Conservation (phyloP, 805 yeast genomes). For the Ogataea paraovalis region DNA sequence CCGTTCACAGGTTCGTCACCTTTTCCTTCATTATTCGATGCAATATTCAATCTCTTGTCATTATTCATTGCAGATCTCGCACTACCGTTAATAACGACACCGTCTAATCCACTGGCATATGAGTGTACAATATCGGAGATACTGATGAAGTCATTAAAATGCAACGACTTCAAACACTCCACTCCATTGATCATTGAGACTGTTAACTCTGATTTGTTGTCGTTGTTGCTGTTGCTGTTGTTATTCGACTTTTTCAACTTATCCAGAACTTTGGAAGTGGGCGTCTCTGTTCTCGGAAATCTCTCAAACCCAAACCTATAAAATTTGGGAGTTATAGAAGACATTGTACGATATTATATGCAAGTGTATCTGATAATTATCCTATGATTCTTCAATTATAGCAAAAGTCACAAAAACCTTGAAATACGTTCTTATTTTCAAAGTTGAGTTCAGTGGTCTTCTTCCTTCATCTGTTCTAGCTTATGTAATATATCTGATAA, state of each 20-base stretch:
- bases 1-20: background rate
- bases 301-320: constrained; percentile 17
- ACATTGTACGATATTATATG: background rate
- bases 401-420: too few relatives aligned
- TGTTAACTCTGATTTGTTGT: background rate
- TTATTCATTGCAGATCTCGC: constrained; percentile 1
- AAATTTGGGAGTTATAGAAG: constrained; percentile 2
- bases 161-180: constrained; percentile 5
- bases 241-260: constrained; percentile 1
- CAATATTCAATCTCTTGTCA: background rate
- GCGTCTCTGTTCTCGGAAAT: background rate
- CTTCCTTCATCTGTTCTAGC: too few relatives aligned
- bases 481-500: too few relatives aligned
- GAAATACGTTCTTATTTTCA: too few relatives aligned
- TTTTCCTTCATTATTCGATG: background rate
- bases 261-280: constrained; percentile 7
- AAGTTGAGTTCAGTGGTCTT: too few relatives aligned
- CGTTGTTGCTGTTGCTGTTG: background rate
- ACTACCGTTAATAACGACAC: constrained; percentile 1
- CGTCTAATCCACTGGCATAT: constrained; percentile 8
- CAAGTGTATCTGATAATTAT: too few relatives aligned
- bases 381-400: too few relatives aligned
- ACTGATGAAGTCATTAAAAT: constrained; percentile 11
- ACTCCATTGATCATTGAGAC: background rate
- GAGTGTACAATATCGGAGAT: constrained; percentile 13